Evolutionary conservation across 2,329 filamentous ascomycete genomes (phyloP), one percentile per base, ranked within the genome.

Genomic region (Zymoseptoria pseudotritici): DNA sequence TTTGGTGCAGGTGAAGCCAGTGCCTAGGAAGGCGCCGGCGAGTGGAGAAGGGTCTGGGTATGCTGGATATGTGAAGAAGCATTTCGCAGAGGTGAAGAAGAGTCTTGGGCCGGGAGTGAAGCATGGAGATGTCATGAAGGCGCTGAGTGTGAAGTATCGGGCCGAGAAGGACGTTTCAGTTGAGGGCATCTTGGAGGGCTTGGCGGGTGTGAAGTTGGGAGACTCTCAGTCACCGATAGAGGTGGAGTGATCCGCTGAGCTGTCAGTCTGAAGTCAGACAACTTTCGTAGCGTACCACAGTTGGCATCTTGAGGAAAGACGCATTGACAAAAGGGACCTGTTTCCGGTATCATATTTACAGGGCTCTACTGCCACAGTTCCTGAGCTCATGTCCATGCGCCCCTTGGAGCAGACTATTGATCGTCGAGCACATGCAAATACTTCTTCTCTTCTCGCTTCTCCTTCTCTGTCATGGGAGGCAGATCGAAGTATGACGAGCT

Each of bases 361-460:
- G 17, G 36, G 36, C 36, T 46, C 13, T n/a, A 46, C 36, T 17
- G 36, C 36, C 36, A 46, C 36, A n/a, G 6, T 46, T 17, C 17
- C 13, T 46, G n/a, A 6, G 17, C 36, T 3, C 17, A 8, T 13
- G 2, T n/a, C 13, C 4, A 17, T 46, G 36, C 36, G 13, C 13
- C 36, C 36, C 17, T n/a, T 11, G 6, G 13, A 46, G 11, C 36
- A n/a, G 13, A 46, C 36, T 86, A 94, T 82, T 91, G 85, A 75
- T 94, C 88, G 74, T 96, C 90, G 73, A 91, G 80, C 63, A 99
- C 92, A 76, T 99, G 94, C 75, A 97, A 80, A 76, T 96, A 99
- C 82, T 97, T 94, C 84, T 87, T 94, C 78, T 97, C 92, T 76
- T 97, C 92, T 70, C 84, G 83, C 83, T 87, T 94, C 82, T 99